A percentile compares a stretch with the other conserved stretches of the same genome.
These are phyloP conservation scores for Colletotrichum sp. DNA, from an alignment of 2,329 filamentous ascomycete species.

Conservation along the genomic window DNA sequence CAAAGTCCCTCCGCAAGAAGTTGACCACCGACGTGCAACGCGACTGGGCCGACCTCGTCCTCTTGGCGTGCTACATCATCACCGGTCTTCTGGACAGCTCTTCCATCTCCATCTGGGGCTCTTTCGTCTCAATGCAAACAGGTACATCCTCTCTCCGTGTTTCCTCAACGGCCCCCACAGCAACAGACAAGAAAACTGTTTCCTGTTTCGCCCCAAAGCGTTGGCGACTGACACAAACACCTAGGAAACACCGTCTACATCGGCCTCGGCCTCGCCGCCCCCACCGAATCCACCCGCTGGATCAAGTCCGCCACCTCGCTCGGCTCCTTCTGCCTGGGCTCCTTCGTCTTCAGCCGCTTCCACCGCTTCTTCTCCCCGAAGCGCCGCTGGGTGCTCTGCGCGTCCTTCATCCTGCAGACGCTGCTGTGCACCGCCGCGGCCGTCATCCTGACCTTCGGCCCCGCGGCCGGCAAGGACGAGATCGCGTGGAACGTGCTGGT, in stretches of 20 bases:
- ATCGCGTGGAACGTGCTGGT: slow-evolving; percentile 65
- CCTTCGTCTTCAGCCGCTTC: slow-evolving; percentile 72
- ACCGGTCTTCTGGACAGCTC: slow-evolving; percentile 80
- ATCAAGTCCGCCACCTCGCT: slow-evolving; percentile 77
- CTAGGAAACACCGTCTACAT: slow-evolving; percentile 79
- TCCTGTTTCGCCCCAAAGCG: not conserved
- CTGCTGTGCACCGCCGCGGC: slow-evolving; percentile 57
- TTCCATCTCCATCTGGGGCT: slow-evolving; percentile 77
- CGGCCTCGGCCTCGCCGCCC: slow-evolving; percentile 72
- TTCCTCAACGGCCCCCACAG: not conserved
- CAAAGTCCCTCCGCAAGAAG: slow-evolving; percentile 30
- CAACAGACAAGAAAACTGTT: not conserved
- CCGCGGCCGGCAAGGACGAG: slow-evolving; percentile 44
- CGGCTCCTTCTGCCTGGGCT: slow-evolving; percentile 72
- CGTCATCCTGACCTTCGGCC: slow-evolving; percentile 38
- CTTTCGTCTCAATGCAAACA: slow-evolving; percentile 86
- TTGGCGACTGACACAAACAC: not conserved
- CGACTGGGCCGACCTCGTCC: slow-evolving; percentile 69
- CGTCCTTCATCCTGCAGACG: slow-evolving; percentile 61
- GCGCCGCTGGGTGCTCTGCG: slow-evolving; percentile 68
- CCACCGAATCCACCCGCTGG: slow-evolving; percentile 62
- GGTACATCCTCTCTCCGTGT: slow-evolving; percentile 44
- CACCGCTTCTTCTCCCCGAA: slow-evolving; percentile 68
- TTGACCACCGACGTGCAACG: slow-evolving; percentile 58
- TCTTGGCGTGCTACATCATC: slow-evolving; percentile 77